These are phyloP conservation scores for Pythium monospermum DNA, from an alignment of 352 stramenopile genomes.

Conservation along the genomic window DNA sequence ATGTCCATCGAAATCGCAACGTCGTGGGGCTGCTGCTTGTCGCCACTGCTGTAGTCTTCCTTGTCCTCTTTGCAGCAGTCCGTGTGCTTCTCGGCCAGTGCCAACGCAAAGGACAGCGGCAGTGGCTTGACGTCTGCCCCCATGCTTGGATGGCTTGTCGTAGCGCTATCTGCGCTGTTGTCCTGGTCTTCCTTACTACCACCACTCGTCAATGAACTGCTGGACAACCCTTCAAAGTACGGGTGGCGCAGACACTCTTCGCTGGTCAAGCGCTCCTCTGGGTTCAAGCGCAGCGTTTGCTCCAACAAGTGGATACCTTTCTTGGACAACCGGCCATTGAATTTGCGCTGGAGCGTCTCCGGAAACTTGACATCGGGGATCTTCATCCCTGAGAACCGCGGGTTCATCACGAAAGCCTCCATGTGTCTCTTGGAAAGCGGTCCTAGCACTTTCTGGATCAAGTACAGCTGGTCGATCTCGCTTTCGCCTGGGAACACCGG, in stretches of 20 bases:
- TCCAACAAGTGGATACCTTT: constrained; percentile 80
- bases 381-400: constrained; percentile 89
- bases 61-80: constrained; percentile 9
- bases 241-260: constrained; percentile 78
- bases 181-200: not conserved
- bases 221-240: constrained; percentile 86
- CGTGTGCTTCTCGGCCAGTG: constrained; percentile 5
- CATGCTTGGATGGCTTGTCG: not conserved
- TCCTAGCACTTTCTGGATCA: constrained; percentile 98
- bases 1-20: not conserved
- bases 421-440: constrained; percentile 92
- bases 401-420: constrained; percentile 90
- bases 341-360: constrained; percentile 90
- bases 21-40: constrained; percentile 4
- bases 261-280: constrained; percentile 68
- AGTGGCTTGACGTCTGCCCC: constrained; percentile 20
- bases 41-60: not conserved
- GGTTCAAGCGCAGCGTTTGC: constrained; percentile 66
- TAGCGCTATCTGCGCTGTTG: not conserved
- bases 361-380: constrained; percentile 91
- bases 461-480: constrained; percentile 98
- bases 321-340: constrained; percentile 83
- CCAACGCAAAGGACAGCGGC: constrained; percentile 8
- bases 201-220: too few species aligned
- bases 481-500: constrained; percentile 98